Conservation (phyloP, 805 yeast genomes). For the Saturnispora galanensis region DNA sequence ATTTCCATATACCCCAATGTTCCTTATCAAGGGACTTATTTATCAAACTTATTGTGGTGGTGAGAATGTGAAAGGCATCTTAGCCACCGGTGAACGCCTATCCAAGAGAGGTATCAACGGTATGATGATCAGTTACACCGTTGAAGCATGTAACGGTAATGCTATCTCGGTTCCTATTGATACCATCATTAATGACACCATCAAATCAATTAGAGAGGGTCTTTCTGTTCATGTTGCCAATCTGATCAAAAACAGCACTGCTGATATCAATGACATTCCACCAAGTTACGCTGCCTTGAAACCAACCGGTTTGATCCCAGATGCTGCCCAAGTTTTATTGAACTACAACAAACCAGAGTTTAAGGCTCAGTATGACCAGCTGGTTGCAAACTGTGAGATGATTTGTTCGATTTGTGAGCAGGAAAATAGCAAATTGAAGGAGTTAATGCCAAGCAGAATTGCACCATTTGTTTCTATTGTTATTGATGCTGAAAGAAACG, state of each 20-base stretch:
- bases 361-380: constrained; percentile 40
- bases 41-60: constrained; percentile 90
- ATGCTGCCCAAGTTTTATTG: constrained; percentile 65
- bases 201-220: constrained; percentile 55
- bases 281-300: constrained; percentile 90
- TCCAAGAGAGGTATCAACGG: constrained; percentile 71
- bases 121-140: constrained; percentile 92
- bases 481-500: constrained; percentile 86
- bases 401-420: constrained; percentile 49
- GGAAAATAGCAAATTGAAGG: constrained; percentile 40
- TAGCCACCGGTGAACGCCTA: constrained; percentile 58
- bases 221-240: constrained; percentile 61
- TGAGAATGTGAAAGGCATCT: constrained; percentile 60
- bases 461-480: constrained; percentile 70
- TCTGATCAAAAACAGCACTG: constrained; percentile 35
- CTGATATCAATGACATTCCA: constrained; percentile 55
- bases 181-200: constrained; percentile 53
- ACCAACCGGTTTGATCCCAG: constrained; percentile 79
- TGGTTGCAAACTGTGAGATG: constrained; percentile 56
- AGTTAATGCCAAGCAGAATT: constrained; percentile 49
- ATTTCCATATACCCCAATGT: constrained; percentile 70
- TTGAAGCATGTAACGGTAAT: constrained; percentile 84
- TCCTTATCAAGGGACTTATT: constrained; percentile 58
- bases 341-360: constrained; percentile 48
- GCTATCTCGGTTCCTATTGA: constrained; percentile 39